A percentile compares a stretch with the other conserved stretches of the same genome.
Conservation (phyloP, 306 rosid genomes). For the Trichosanthes cucumerina region DNA sequence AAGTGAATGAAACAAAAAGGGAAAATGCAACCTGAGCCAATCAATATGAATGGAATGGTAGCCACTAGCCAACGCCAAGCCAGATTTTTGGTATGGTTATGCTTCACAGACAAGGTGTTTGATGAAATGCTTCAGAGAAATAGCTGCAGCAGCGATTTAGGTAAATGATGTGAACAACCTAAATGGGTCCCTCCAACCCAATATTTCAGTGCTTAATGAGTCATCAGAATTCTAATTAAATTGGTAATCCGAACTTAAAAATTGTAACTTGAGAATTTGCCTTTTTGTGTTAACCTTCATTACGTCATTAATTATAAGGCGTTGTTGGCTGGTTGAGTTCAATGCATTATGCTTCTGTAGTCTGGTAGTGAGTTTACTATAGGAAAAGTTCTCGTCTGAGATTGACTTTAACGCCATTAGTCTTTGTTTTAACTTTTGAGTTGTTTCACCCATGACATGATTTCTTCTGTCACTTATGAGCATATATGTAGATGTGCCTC, state of each 20-base stretch:
- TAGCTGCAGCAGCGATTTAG: slow-evolving; percentile 5
- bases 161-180: slow-evolving; percentile 7
- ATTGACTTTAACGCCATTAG: slow-evolving; percentile 4
- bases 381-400: slow-evolving; percentile 3
- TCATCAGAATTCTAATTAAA: slow-evolving; percentile 11
- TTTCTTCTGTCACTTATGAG: slow-evolving; percentile 5
- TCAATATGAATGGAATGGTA: slow-evolving; percentile 1
- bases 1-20: slow-evolving; percentile 4
- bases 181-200: slow-evolving; percentile 13
- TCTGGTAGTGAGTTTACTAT: background rate
- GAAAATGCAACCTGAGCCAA: background rate
- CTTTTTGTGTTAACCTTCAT: slow-evolving; percentile 1
- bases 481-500: background rate
- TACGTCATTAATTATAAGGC: background rate
- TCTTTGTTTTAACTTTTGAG: slow-evolving; percentile 3
- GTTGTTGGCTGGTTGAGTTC: slow-evolving; percentile 3
- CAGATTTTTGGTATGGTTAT: slow-evolving; percentile 7
- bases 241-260: slow-evolving; percentile 6
- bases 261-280: slow-evolving; percentile 1
- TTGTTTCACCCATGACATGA: background rate
- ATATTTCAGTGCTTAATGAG: slow-evolving; percentile 12
- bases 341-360: slow-evolving; percentile 8
- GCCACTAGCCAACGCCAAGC: background rate
- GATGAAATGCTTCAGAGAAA: slow-evolving; percentile 7
- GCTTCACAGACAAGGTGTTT: background rate